Evolutionary conservation across 495 filamentous ascomycete genomes (phyloP), one percentile per base, ranked within the genome.

Genomic region (Penicillium chermesinum): DNA sequence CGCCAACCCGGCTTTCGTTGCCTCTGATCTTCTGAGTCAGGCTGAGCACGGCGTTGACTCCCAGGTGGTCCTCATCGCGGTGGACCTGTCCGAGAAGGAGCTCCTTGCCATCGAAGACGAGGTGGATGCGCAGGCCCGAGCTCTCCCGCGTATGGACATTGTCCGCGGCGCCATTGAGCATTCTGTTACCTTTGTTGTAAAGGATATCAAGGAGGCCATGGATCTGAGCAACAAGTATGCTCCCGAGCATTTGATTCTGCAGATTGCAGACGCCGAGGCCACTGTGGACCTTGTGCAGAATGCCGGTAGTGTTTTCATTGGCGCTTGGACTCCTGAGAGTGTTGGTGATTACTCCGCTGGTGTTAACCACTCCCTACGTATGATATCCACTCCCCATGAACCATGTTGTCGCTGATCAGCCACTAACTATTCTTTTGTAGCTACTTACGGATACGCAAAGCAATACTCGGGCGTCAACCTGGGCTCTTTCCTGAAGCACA

Each of bases 401-500:
- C n/a, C n/a, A n/a, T n/a, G n/a, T n/a, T n/a, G n/a, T 30, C 39
- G 17, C 5, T 18, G 7, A 43, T 41, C 10, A 30, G 4, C 7
- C 37, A 5, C 12, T 14, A 45, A 43, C 58, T 63, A 62, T 59
- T 48, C 21, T 18, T 41, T 9, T 54, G 6, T 48, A 96, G 90
- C 93, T 51, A 98, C 93, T 15, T 97, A 96, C 60, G 93, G 93
- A 32, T 98, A 94, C 55, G 93, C 93, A 38, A 94, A 91, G 67
- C 93, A 98, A 60, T 98, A 98, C 70, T 96, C 90, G 2, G 93
- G 93, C 34, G 93, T 98, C 52, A 98, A 95, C 64, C 81, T 98
- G 1, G 89, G 80, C 3, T 95, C 89, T 0, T 98, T 95, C 71
- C 75, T 95, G 52, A 98, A 98, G 73, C 88, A 96, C 69, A 91